Evolutionary conservation across 1,139 yeast genomes (phyloP), one percentile per base, ranked within the genome.

Genomic region (Kodamaea fungicola): DNA sequence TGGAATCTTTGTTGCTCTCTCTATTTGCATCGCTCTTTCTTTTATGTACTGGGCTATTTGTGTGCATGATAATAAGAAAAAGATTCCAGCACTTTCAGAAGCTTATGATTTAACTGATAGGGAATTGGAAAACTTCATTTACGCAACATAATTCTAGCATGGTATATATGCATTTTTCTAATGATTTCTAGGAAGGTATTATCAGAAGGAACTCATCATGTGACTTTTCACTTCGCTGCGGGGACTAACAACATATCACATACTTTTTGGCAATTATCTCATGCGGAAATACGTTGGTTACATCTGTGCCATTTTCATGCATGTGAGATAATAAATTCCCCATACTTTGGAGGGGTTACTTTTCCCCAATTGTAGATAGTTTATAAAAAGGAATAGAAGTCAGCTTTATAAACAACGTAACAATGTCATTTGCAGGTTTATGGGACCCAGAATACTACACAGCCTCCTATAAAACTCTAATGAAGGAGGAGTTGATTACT

Each of bases 21-120:
- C 43, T 34, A 48, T 44, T 23, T 62, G 67, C 45, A 60, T 64
- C 38, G 16, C 47, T 7, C 44, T 62, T 21, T 39, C 51, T 28
- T 51, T 41, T 3, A 5, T 51, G 0, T 64, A 64, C 42, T 62
- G 67, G 66, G 21, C 48, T 6, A 42, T 52, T 2, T 51, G 56
- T 42, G 37, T 47, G n/a, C 25, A 34, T 6, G 49, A 58, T 46
- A 61, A 62, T 39, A 50, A 36, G 30, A 36, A 34, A 12, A 57
- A 54, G 45, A 40, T 45, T 12, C 51, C 51, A 28, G 45, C 51
- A 21, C 41, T 55, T 10, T 41, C 47, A 33, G 64, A 60, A 42
- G 32, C 50, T 10, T 42, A 46, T 36, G 64, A 60, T 43, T 31
- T 52, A 22, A 59, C 64, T 8, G 65, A 61, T 38, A 53, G 50